Evolutionary conservation across 1,284 basidiomycete species (phyloP).

Genomic region (Anthracocystis walkeri): DNA sequence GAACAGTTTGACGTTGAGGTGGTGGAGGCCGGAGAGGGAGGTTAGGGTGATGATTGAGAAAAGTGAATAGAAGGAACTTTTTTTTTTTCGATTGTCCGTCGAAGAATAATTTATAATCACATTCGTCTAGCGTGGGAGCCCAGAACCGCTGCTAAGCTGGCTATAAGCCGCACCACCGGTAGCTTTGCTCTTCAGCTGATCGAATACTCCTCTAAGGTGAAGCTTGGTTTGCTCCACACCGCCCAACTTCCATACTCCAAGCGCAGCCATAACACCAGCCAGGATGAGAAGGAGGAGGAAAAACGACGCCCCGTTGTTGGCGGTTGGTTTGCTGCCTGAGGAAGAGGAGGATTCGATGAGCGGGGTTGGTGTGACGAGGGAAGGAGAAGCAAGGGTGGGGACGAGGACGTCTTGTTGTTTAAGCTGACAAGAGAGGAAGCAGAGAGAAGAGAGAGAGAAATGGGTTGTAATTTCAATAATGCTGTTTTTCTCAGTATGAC

Average conservation of each 20-base stretch:
- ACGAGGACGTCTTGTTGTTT: background rate
- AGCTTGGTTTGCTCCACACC: constrained; percentile 38
- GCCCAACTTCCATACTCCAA: constrained; percentile 33
- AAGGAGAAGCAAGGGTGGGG: background rate
- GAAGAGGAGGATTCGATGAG: constrained; percentile 9
- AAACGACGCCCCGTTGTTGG: constrained; percentile 26
- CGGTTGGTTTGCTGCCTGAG: background rate
- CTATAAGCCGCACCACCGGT: constrained; percentile 10
- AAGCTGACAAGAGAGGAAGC: background rate
- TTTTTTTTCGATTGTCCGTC: too few relatives aligned
- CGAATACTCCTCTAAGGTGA: constrained; percentile 4
- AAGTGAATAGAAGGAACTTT: background rate
- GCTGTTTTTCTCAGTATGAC: constrained; percentile 9
- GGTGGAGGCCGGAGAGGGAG: constrained; percentile 30
- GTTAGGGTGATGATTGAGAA: constrained; percentile 16
- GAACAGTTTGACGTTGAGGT: constrained; percentile 38
- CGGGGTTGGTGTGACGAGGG: constrained; percentile 5
- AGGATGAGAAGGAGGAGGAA: constrained; percentile 40
- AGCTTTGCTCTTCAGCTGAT: background rate
- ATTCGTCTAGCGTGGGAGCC: constrained; percentile 15
- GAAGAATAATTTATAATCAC: too few relatives aligned
- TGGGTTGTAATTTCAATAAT: constrained; percentile 38
- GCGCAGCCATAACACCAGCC: constrained; percentile 9
- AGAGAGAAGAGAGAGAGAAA: constrained; percentile 4
- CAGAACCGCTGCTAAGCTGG: constrained; percentile 4